These are phyloP conservation scores for Pichia kluyveri DNA, from an alignment of 805 yeast genomes.

Conservation along the genomic window DNA sequence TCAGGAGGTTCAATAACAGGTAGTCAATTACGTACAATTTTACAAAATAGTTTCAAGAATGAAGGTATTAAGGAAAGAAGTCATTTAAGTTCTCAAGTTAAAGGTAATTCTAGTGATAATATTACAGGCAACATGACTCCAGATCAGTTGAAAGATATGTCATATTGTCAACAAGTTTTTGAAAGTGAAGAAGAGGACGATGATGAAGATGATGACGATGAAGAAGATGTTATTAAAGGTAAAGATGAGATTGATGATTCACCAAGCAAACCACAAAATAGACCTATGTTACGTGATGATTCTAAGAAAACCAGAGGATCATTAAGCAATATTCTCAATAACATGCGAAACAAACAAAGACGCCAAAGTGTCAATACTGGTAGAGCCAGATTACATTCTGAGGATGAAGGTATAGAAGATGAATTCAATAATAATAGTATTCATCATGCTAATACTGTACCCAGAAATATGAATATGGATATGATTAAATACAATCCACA, in stretches of 20 bases:
- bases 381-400: background rate
- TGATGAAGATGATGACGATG: constrained; percentile 4
- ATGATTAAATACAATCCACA: background rate
- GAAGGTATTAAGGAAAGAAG: background rate
- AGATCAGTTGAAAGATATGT: constrained; percentile 18
- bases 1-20: constrained; percentile 6
- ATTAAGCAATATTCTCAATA: background rate
- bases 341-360: constrained; percentile 4
- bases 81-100: constrained; percentile 2
- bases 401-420: background rate
- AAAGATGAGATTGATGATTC: background rate
- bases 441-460: background rate
- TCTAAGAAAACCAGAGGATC: background rate
- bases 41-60: constrained; percentile 3
- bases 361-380: background rate
- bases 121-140: constrained; percentile 16
- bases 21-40: constrained; percentile 1
- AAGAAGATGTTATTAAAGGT: background rate
- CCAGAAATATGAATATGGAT: background rate
- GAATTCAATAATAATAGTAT: constrained; percentile 37
- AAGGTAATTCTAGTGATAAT: background rate
- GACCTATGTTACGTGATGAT: background rate
- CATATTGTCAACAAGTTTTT: constrained; percentile 25
- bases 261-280: background rate
- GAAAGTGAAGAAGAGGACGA: constrained; percentile 27